Percentiles rank a stretch among this genome's conserved stretches.
phyloP scores from a whole-genome alignment of 2,329 filamentous ascomycete genomes.

The Mycosphaerella sp. region DNA sequence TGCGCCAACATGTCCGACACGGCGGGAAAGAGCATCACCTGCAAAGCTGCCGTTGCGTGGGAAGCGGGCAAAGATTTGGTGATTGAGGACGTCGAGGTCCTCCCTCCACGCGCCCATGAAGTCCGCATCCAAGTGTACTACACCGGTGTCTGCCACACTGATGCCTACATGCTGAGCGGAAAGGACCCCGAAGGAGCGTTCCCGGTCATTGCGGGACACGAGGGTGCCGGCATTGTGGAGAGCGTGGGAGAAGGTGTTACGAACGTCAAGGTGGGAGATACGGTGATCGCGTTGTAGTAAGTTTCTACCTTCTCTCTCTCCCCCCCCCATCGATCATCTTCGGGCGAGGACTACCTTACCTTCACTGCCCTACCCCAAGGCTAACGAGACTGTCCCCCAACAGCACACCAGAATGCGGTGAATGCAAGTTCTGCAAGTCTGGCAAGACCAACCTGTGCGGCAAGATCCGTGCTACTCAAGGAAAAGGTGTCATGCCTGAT shows the following conservation, averaged over 20 bases:
- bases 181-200: conserved; percentile 97
- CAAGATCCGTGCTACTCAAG: conserved; percentile 96
- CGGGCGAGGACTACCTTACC: too few species aligned
- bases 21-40: conserved; percentile 78
- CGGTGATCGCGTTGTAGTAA: conserved; percentile 83
- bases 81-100: conserved; percentile 89
- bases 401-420: conserved; percentile 91
- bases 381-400: conserved; percentile 10
- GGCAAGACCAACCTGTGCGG: conserved; percentile 99
- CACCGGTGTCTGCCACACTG: conserved; percentile 99
- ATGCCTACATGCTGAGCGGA: conserved; percentile 80
- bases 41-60: conserved; percentile 89
- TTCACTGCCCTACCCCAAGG: too few species aligned
- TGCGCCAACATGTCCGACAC: conserved; percentile 44
- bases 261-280: conserved; percentile 86
- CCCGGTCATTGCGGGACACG: conserved; percentile 81
- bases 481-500: conserved; percentile 93
- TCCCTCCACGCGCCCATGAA: conserved; percentile 81
- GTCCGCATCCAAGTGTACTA: conserved; percentile 96
- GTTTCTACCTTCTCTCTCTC: conserved; percentile 30
- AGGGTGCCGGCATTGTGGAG: conserved; percentile 87
- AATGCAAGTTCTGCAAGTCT: conserved; percentile 99
- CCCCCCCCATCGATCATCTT: too few species aligned
- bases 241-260: conserved; percentile 93
- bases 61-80: conserved; percentile 84